Evolutionary conservation across 1,284 basidiomycete genomes (phyloP), one percentile per base, ranked within the genome.

Genomic region (Leccinum subrobustum): DNA sequence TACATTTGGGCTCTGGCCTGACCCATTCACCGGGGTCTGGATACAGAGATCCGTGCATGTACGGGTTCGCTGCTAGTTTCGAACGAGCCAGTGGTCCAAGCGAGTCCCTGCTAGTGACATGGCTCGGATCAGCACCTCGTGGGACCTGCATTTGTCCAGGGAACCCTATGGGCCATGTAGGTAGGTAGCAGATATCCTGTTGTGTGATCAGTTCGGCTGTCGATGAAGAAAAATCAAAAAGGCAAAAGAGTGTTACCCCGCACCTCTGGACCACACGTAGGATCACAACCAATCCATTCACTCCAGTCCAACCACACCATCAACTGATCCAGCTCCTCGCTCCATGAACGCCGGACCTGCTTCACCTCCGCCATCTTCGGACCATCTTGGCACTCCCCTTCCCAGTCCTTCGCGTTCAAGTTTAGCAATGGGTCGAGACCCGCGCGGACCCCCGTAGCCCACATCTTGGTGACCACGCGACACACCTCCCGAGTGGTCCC

Each of bases 111-210:
- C 31, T 33, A 33, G 31, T 11, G 18, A 5, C 1, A 44, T 18
- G 6, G 5, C 18, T 44, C 18, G 2, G 18, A 47, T 47, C 11
- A 20, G 20, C 11, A 12, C 20, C 18, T 47, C 6, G 44, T 6
- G 33, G 20, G 16, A 25, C 18, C 14, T 44, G 23, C 9, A 20
- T 25, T 42, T 8, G 9, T 4, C 31, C 25, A 14, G 27, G 58
- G 23, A 60, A 57, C 33, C 63, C 57, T 6, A 62, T 70, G 4
- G 79, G 79, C 77, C 79, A 81, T 1, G 77, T 77, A 11, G 80
- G 79, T 16, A 81, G 60, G 57, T 78, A 77, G 56, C 79, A 82
- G 53, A 75, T 72, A 68, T 79, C 78, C 80, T 81, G 8, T n/a
- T 14, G 14, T 25, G 12, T 6, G 42, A 31, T 60, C 16, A 60